Evolutionary conservation across 2,329 filamentous ascomycete species (phyloP).

Genomic region (Celoporthe dispersa): DNA sequence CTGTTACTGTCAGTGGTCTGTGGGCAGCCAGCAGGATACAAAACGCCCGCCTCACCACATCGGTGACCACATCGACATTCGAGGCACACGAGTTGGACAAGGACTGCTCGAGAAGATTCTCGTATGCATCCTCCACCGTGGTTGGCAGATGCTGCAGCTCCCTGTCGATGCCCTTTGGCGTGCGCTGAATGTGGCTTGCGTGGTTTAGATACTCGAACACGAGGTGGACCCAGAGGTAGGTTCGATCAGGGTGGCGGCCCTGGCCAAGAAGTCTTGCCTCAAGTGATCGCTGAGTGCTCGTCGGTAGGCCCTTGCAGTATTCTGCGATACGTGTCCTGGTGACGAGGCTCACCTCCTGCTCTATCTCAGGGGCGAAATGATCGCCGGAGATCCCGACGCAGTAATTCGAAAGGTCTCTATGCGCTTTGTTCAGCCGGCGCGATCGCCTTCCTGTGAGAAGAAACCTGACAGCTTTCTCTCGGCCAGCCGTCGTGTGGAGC

Average conservation of each 20-base stretch:
- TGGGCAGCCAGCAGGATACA: slow-evolving; percentile 6
- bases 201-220: slow-evolving; percentile 6
- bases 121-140: neutral
- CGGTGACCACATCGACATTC: neutral
- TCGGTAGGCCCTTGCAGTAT: neutral
- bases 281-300: neutral
- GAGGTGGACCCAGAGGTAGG: slow-evolving; percentile 3
- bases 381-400: neutral
- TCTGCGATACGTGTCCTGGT: slow-evolving; percentile 1
- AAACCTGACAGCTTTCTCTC: neutral
- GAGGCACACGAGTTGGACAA: neutral
- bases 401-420: neutral
- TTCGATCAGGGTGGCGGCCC: neutral
- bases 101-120: neutral
- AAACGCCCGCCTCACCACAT: neutral
- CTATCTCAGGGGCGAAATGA: neutral
- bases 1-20: neutral
- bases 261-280: neutral
- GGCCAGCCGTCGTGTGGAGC: neutral
- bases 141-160: neutral
- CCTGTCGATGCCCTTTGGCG: neutral
- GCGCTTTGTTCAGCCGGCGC: neutral
- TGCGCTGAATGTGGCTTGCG: neutral
- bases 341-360: neutral
- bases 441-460: neutral